Evolutionary conservation across 2,329 filamentous ascomycete genomes (phyloP).

Genomic region (Aureobasidium sp.): DNA sequence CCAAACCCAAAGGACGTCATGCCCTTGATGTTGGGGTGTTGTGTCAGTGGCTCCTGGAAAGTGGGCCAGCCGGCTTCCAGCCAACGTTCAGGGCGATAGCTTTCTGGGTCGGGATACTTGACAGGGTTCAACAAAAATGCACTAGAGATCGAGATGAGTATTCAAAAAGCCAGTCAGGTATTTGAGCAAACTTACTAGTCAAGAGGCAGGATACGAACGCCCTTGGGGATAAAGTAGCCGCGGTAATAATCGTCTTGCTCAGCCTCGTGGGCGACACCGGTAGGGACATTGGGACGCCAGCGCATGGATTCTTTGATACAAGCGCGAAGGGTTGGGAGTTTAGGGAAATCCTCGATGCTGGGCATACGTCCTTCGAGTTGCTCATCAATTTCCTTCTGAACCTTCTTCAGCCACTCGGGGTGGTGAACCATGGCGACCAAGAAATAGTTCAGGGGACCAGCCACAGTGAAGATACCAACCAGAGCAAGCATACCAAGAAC

Average conservation of each 20-base stretch:
- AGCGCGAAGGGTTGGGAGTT: conserved; percentile 28
- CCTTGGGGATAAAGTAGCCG: conserved; percentile 47
- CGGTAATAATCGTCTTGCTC: conserved; percentile 48
- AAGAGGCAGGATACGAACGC: conserved; percentile 46
- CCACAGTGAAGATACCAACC: conserved; percentile 31
- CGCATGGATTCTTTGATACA: conserved; percentile 31
- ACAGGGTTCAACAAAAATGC: conserved; percentile 52
- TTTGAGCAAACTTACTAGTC: conserved; percentile 41
- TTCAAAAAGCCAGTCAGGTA: background rate
- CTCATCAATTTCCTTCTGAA: conserved; percentile 42
- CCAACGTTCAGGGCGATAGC: conserved; percentile 56
- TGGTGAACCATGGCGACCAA: conserved; percentile 41
- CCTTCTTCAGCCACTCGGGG: conserved; percentile 41
- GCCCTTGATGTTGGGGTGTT: conserved; percentile 56
- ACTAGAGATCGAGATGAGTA: conserved; percentile 30
- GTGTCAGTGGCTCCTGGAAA: conserved; percentile 57
- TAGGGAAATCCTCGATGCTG: conserved; percentile 34
- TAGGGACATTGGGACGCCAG: conserved; percentile 48
- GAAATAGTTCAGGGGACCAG: conserved; percentile 26
- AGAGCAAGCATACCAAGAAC: conserved; percentile 32
- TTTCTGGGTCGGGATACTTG: conserved; percentile 58
- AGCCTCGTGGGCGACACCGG: conserved; percentile 47
- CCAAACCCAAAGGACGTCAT: conserved; percentile 62
- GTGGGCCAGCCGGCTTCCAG: conserved; percentile 57
- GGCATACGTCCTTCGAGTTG: conserved; percentile 38